Conservation (phyloP, 2,329 filamentous ascomycete genomes). For the Calonectria pseudoturangicola region DNA sequence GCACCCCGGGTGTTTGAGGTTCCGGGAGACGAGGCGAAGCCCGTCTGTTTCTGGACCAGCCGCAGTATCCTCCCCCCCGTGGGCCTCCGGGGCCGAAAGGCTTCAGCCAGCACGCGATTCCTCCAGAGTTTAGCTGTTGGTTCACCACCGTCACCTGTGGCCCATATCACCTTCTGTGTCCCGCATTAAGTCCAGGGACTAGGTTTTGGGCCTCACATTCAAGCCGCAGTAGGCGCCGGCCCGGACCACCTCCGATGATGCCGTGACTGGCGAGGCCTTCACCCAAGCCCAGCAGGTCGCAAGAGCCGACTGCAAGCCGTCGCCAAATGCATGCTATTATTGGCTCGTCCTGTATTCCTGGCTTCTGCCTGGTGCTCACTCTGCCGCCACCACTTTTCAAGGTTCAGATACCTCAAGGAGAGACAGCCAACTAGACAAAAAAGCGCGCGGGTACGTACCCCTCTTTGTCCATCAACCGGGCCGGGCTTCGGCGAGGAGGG, state of each 20-base stretch:
- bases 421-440: conserved; percentile 23
- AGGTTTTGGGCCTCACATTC: conserved; percentile 42
- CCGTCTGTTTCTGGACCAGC: conserved; percentile 12
- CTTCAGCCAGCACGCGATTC: conserved; percentile 31
- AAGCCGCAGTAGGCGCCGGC: conserved; percentile 57
- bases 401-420: conserved; percentile 12
- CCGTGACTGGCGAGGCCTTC: conserved; percentile 35
- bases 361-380: conserved; percentile 17
- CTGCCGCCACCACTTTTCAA: conserved; percentile 33
- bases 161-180: conserved; percentile 16
- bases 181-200: conserved; percentile 41
- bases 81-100: conserved; percentile 27
- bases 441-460: conserved; percentile 22
- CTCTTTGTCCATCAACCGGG: conserved; percentile 33
- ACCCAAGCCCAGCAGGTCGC: neutral
- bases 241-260: conserved; percentile 50
- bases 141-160: conserved; percentile 6
- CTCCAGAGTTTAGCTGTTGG: conserved; percentile 14
- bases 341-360: neutral
- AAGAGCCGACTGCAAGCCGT: conserved; percentile 32
- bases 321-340: conserved; percentile 23
- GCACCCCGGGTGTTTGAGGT: conserved; percentile 23
- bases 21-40: conserved; percentile 30
- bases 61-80: neutral
- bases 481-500: conserved; percentile 36